Percentiles rank a stretch among this genome's conserved stretches.
Conservation (phyloP, 75 land plant species). For the Ceratopteris richardii region DNA sequence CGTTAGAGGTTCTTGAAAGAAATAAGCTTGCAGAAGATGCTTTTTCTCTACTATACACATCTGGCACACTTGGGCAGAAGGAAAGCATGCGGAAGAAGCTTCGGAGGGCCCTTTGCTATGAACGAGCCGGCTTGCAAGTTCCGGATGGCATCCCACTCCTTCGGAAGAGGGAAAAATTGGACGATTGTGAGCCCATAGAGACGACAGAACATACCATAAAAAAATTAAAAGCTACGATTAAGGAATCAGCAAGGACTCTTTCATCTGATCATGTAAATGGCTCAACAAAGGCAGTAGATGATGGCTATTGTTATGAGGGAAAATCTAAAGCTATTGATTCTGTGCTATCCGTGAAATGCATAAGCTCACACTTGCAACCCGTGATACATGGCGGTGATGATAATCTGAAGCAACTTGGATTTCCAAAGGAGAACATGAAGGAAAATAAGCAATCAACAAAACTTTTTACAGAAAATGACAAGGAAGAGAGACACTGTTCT, state of each 20-base stretch:
- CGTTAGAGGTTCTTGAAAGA: conserved; percentile 43
- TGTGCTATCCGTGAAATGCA: too few relatives aligned
- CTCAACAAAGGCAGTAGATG: neutral
- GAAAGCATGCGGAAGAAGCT: conserved; percentile 65
- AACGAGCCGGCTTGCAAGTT: conserved; percentile 58
- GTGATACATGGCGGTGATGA: too few relatives aligned
- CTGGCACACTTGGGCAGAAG: conserved; percentile 67
- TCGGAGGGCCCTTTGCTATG: conserved; percentile 43
- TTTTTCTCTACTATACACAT: conserved; percentile 41
- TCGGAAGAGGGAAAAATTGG: conserved; percentile 20
- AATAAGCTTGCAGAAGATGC: conserved; percentile 51
- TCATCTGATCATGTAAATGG: neutral
- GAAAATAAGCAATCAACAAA: neutral
- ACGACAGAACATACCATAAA: neutral
- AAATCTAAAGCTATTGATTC: neutral
- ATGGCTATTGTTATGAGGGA: neutral
- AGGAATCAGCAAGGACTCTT: neutral
- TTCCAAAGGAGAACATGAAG: neutral
- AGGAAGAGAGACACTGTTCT: neutral
- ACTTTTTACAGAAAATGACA: neutral
- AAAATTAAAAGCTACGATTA: neutral
- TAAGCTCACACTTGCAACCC: neutral
- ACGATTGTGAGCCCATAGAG: neutral
- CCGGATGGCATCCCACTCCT: conserved; percentile 38
- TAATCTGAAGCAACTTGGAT: too few relatives aligned